Evolutionary conservation across 2,329 filamentous ascomycete species (phyloP).

Genomic region (Teratosphaeria epicoccoides): DNA sequence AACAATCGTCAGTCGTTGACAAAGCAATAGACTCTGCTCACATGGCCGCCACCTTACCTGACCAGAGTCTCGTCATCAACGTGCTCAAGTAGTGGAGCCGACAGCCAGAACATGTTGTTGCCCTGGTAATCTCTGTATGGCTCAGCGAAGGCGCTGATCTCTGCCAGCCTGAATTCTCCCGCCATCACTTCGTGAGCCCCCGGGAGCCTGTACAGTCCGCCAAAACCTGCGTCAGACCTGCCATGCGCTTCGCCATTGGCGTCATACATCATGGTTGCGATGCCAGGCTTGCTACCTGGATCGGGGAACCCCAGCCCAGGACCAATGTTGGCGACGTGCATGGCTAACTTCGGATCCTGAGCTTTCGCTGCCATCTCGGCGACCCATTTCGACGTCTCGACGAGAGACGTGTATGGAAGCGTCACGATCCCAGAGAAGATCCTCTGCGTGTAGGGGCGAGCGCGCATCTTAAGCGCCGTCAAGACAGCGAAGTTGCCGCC

Average conservation of each 20-base stretch:
- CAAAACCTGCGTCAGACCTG: constrained; percentile 18
- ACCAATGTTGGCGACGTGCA: constrained; percentile 21
- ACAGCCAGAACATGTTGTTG: constrained; percentile 15
- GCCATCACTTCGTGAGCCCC: constrained; percentile 18
- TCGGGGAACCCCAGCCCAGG: constrained; percentile 14
- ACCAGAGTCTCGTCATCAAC: constrained; percentile 19
- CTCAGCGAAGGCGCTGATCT: constrained; percentile 18
- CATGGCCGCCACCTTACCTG: too few relatives aligned
- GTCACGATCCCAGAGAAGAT: constrained; percentile 17
- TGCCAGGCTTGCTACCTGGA: constrained; percentile 12
- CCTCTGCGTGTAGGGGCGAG: constrained; percentile 18
- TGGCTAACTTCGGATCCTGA: constrained; percentile 21
- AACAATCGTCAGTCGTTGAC: background rate
- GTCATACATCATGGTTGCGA: constrained; percentile 23
- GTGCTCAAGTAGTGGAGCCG: constrained; percentile 15
- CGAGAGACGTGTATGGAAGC: constrained; percentile 14
- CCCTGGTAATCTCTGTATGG: constrained; percentile 14
- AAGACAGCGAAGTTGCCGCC: constrained; percentile 28
- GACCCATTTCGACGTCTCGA: constrained; percentile 14
- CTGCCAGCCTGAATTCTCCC: constrained; percentile 12
- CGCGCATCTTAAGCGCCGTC: constrained; percentile 20
- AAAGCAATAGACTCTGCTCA: too few relatives aligned
- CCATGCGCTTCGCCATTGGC: constrained; percentile 24
- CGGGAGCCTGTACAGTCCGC: constrained; percentile 19
- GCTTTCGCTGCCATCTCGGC: constrained; percentile 14